phyloP scores from a whole-genome alignment of 2,329 filamentous ascomycete genomes.

The Ophiostoma australiae region DNA sequence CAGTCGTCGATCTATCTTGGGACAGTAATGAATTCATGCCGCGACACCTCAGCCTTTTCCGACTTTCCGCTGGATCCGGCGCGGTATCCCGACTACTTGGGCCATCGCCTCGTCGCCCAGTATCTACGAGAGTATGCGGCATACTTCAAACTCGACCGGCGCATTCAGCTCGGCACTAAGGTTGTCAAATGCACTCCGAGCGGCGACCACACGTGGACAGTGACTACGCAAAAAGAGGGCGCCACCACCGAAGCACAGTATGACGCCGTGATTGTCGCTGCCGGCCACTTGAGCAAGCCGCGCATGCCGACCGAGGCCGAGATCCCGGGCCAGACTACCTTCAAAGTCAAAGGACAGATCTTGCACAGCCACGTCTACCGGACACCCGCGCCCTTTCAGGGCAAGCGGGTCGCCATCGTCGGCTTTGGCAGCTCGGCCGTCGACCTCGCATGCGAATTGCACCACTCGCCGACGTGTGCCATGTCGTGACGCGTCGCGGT shows the following conservation, averaged over 20 bases:
- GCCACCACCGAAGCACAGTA: constrained; percentile 30
- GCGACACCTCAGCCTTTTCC: constrained; percentile 37
- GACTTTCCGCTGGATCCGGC: constrained; percentile 40
- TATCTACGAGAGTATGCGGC: constrained; percentile 38
- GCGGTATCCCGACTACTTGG: constrained; percentile 37
- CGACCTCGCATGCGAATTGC: constrained; percentile 40
- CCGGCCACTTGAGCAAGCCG: constrained; percentile 32
- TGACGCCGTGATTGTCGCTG: constrained; percentile 37
- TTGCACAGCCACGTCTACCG: constrained; percentile 39
- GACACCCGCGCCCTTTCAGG: constrained; percentile 34
- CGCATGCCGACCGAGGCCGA: constrained; percentile 28
- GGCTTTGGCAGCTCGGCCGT: constrained; percentile 38
- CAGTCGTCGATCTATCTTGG: constrained; percentile 36
- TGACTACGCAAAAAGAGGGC: not conserved
- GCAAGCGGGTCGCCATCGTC: constrained; percentile 37
- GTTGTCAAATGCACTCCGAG: not conserved
- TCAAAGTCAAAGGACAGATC: constrained; percentile 27
- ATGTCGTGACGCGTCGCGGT: constrained; percentile 38
- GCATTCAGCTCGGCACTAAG: constrained; percentile 2
- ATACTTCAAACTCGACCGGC: constrained; percentile 28
- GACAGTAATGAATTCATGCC: constrained; percentile 36
- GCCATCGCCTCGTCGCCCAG: constrained; percentile 34
- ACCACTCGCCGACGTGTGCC: constrained; percentile 34
- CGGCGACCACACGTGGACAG: not conserved
- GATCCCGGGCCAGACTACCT: constrained; percentile 33